These are phyloP conservation scores for Auricularia cornea DNA, from an alignment of 768 basidiomycete genomes.

Conservation along the genomic window DNA sequence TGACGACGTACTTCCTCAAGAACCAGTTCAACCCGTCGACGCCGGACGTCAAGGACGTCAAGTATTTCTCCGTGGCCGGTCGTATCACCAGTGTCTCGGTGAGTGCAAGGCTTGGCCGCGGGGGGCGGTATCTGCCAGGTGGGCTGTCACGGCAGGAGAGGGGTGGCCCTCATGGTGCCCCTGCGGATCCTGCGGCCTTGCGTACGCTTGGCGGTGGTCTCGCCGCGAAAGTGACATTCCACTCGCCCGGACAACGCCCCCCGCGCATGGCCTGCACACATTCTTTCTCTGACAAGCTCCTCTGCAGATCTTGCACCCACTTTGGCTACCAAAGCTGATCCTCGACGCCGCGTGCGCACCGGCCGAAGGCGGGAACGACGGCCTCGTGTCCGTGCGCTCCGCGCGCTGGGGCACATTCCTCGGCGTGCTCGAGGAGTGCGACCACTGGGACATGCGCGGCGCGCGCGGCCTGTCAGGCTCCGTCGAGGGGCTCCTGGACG, in stretches of 20 bases:
- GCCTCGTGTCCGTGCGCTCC: slow-evolving; percentile 83
- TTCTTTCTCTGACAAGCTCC: no score
- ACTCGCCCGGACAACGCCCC: no score
- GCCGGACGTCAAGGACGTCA: slow-evolving; percentile 59
- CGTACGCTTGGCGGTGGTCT: no score
- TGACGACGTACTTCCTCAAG: slow-evolving; percentile 77
- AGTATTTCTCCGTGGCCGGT: slow-evolving; percentile 88
- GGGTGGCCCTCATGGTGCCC: no score
- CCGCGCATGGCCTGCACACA: no score
- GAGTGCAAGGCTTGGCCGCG: no score
- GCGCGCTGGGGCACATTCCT: slow-evolving; percentile 96
- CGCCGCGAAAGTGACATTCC: no score
- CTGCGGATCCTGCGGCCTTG: no score
- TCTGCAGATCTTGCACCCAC: slow-evolving; percentile 70
- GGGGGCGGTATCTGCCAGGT: no score
- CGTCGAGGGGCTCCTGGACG: slow-evolving; percentile 3
- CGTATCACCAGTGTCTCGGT: slow-evolving; percentile 41
- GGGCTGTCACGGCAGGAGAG: no score
- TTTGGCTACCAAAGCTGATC: slow-evolving; percentile 95
- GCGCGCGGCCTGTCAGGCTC: slow-evolving; percentile 46
- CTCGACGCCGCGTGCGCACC: slow-evolving; percentile 75
- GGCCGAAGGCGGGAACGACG: slow-evolving; percentile 75
- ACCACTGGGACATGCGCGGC: slow-evolving; percentile 96
- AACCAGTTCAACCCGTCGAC: slow-evolving; percentile 74
- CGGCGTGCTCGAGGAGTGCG: slow-evolving; percentile 79